Base-by-base conservation (phyloP, 1,284 basidiomycete species). In the Cutaneotrichosporon arboriforme region DNA sequence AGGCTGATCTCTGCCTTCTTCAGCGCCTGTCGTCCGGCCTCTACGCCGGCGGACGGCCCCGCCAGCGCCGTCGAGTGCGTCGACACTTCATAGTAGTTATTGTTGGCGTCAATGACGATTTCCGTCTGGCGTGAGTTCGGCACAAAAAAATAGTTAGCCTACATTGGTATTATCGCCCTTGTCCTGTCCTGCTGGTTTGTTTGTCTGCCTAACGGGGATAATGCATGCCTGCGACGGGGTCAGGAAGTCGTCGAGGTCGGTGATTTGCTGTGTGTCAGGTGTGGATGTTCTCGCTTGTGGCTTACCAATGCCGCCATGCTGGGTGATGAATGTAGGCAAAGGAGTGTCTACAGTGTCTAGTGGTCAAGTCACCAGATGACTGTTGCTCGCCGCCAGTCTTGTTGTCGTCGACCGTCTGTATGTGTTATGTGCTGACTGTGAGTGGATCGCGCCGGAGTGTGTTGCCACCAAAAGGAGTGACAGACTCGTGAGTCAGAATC, bases 161-260 rank as follows among this genome's bases (percentile, higher is more conserved):
- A 54, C 53, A 31, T 50, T 54, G 14, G 37, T 37, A 21, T 38
- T 38, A 18, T 43, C 46, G 4, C 43, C 53, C 23, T 61, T 53
- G 17, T 61, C 60, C 40, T 57, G 53, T 1, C 54, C 64, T 26
- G 59, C 59, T 1, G 54, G 51, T 40, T 62, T 57, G 34, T 58
- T 62, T 9, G 56, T 23, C 22, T 54, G 54, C 49, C 72, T 52
- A 20, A 97, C 90, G 2, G 96, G 94, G 69, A 97, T 97, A 76
- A 98, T 97, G 75, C 96, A 99, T 39, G 88, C 87, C 77, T 97
- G 94, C 1, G 92, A 90, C 3, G 96, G 96, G 0, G 91, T 90
- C 46, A 99, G 88, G 73, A 94, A 99, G 77, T 98, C 96, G 74
- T 97, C 97, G 42, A 99, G 82, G 74, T 98, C 94, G 17, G 90